Evolutionary conservation across 2,329 filamentous ascomycete genomes (phyloP), one percentile per base, ranked within the genome.

Genomic region (Gyromitra esculenta): DNA sequence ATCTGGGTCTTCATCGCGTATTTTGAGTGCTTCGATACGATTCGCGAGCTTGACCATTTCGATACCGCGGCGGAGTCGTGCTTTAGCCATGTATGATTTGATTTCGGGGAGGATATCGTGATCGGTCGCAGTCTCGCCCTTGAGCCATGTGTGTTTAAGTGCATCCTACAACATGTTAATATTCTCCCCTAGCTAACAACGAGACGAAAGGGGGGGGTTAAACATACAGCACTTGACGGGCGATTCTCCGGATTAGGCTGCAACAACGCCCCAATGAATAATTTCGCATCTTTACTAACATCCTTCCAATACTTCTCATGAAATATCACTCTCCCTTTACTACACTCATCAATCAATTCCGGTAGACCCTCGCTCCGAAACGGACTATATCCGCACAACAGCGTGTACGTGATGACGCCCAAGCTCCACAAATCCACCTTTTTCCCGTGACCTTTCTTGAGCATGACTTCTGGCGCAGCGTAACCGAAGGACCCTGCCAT

Each of bases 401-500:
- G 88, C 8, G 96, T 99, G 85, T 99, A 99, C 50, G 96, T 98
- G 82, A 99, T 99, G 82, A 99, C 95, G 78, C 96, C 96, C 85
- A 99, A 88, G 1, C 96, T 98, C 96, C 96, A 99, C 92, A 99
- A 97, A 83, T 99, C 96, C 41, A 98, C 96, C 3, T 96, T 93
- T 85, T 98, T 99, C 83, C 96, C 96, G 83, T 99, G 96, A 31
- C 96, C 96, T 82, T 93, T 91, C 87, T 97, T 97, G 79, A 97
- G 88, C 96, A 99, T 99, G 77, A 99, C 94, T 84, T 99, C 96
- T 5, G 96, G 96, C 1, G 96, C 96, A 18, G 96, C 96, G 82
- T 99, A 99, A 70, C 96, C 96, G 82, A 99, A 98, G 0, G 96
- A 98, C 54, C 96, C 96, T 48, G 96, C 96, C 96, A 99, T 99